phyloP scores from a whole-genome alignment of 2,329 filamentous ascomycete genomes.

The Amesomyces nigricolor region DNA sequence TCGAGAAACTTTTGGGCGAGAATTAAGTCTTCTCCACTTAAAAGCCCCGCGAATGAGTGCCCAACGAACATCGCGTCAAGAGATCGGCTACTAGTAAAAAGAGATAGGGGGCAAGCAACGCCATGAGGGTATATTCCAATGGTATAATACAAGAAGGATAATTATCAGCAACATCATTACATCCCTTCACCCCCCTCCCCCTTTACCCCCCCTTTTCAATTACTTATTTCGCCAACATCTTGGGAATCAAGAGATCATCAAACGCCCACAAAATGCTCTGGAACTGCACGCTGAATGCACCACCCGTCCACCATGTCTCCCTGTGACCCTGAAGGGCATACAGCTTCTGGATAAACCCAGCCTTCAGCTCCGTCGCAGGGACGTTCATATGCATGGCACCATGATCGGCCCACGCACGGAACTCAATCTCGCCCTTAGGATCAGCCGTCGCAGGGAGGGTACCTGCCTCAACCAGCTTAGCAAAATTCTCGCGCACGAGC shows the following conservation, averaged over 20 bases:
- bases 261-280: slow-evolving; percentile 32
- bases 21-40: too few species aligned
- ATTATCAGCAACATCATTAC: too few species aligned
- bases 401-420: slow-evolving; percentile 30
- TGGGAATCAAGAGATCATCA: slow-evolving; percentile 30
- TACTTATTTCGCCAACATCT: slow-evolving; percentile 21
- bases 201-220: too few species aligned
- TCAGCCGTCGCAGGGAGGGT: slow-evolving; percentile 19
- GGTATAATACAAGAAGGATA: too few species aligned
- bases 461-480: slow-evolving; percentile 23
- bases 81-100: too few species aligned
- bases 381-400: slow-evolving; percentile 32
- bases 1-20: too few species aligned
- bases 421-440: slow-evolving; percentile 15
- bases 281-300: slow-evolving; percentile 31
- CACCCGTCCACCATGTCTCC: slow-evolving; percentile 39
- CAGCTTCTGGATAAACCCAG: slow-evolving; percentile 34
- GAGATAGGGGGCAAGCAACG: too few species aligned
- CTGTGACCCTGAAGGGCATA: slow-evolving; percentile 35
- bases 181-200: too few species aligned
- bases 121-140: too few species aligned
- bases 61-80: too few species aligned
- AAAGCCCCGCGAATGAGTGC: too few species aligned
- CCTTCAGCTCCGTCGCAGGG: slow-evolving; percentile 27
- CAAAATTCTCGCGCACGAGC: slow-evolving; percentile 24